Evolutionary conservation across 768 basidiomycete species (phyloP).

Genomic region (Fistulinella prunicolor): DNA sequence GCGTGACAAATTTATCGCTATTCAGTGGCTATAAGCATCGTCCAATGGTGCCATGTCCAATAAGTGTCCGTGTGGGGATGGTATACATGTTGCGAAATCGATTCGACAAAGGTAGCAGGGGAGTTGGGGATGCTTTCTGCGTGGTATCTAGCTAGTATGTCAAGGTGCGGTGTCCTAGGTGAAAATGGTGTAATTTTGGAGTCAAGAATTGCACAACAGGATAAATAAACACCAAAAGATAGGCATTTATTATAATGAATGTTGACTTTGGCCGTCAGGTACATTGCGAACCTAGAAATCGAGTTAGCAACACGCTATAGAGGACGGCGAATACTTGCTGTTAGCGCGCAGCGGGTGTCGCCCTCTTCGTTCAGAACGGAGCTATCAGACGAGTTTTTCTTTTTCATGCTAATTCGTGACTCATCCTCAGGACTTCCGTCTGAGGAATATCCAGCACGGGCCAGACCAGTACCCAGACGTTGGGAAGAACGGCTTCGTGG

Average conservation of each 20-base stretch:
- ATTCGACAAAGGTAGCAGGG: conserved; percentile 11
- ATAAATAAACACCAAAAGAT: conserved; percentile 4
- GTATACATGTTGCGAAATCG: conserved; percentile 13
- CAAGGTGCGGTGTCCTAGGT: conserved; percentile 1
- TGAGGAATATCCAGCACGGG: conserved; percentile 7
- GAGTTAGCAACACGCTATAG: conserved; percentile 8
- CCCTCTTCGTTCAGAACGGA: conserved; percentile 50
- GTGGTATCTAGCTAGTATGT: conserved; percentile 20
- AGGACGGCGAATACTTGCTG: conserved; percentile 35
- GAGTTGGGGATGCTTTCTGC: conserved; percentile 5
- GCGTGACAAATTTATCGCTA: not conserved
- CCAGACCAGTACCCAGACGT: conserved; percentile 1
- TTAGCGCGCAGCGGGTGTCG: conserved; percentile 54
- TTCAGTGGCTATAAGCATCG: conserved; percentile 4
- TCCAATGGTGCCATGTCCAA: conserved; percentile 16
- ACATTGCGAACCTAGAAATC: conserved; percentile 53
- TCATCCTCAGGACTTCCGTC: conserved; percentile 27
- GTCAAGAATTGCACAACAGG: conserved; percentile 5
- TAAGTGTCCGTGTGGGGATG: conserved; percentile 19
- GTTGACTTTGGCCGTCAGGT: conserved; percentile 42
- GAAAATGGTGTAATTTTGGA: conserved; percentile 1
- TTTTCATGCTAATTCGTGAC: conserved; percentile 22
- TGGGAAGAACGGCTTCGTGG: conserved; percentile 30
- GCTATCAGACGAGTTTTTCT: conserved; percentile 21
- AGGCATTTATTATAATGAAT: conserved; percentile 19